Percentiles rank a stretch among this genome's conserved stretches.
Conservation (phyloP, 2,329 filamentous ascomycete species). For the Alternaria ethzedia region DNA sequence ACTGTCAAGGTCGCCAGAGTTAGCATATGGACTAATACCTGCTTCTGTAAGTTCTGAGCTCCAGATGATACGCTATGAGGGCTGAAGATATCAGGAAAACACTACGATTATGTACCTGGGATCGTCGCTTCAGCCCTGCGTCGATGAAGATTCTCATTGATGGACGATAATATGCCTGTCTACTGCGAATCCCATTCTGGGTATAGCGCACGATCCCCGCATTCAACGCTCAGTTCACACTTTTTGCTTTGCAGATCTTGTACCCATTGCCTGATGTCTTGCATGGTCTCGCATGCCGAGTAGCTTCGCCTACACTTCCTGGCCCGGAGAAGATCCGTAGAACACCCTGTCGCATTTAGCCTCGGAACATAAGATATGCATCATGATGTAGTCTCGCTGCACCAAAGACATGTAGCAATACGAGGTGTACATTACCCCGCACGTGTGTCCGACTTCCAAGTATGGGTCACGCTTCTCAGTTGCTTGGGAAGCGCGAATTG, state of each 20-base stretch:
- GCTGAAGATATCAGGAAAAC: neutral
- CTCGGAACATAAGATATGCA: neutral
- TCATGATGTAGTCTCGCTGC: neutral
- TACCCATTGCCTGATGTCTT: neutral
- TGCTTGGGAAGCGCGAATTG: neutral
- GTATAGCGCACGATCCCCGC: slow-evolving; percentile 1
- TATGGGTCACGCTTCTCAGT: neutral
- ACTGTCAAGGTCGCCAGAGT: neutral
- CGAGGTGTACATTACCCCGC: neutral
- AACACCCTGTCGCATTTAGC: slow-evolving; percentile 12
- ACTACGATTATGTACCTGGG: neutral
- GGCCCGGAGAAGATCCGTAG: slow-evolving; percentile 4
- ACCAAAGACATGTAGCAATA: neutral
- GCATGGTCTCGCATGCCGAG: neutral
- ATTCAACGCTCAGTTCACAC: neutral
- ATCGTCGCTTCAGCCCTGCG: neutral
- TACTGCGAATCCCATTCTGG: neutral
- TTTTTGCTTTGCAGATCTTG: neutral
- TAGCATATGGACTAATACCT: neutral
- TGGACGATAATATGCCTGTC: slow-evolving; percentile 3
- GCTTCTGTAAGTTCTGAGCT: neutral
- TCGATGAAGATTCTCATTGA: neutral
- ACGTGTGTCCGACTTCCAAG: neutral
- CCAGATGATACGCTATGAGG: rapidly evolving
- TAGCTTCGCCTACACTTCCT: neutral